Evolutionary conservation across 2,329 filamentous ascomycete species (phyloP), one percentile per base, ranked within the genome.

Genomic region (Apiospora koreana): DNA sequence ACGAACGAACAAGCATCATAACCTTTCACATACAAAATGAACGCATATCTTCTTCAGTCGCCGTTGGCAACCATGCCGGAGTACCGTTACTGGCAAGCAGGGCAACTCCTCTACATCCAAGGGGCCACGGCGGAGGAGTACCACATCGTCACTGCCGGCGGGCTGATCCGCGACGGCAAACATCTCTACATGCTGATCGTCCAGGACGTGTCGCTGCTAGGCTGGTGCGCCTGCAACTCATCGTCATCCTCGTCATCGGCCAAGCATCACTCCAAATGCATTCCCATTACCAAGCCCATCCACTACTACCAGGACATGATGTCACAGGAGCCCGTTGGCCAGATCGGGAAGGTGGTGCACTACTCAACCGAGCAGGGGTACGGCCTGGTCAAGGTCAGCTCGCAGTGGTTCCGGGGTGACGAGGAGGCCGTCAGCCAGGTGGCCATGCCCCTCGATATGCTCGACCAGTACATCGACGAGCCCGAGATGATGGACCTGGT

Each of bases 401-500:
- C 68, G n/a, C 67, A 66, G 58, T 68, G 58, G 68, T 66, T 70
- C 42, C 48, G 46, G 9, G 68, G 66, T 25, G 65, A 71, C 58
- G 65, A 71, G 43, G 69, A 71, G 58, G 68, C 62, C 31, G 41
- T 71, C 10, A 35, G 25, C 21, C 42, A 71, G 42, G 45, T 25
- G n/a, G 70, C 70, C n/a, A 46, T 72, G 5, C 66, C 68, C 10
- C 35, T 72, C 54, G 70, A 68, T 10, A n/a, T 50, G 12, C 46
- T 72, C 28, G 54, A 67, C 42, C 14, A 42, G 18, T 62, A 62
- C 41, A 35, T 71, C 45, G 71, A 72, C 68, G 54, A 68, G 45
- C 70, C 71, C 16, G 42, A 70, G 38, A 43, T 72, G 42, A 72
- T 69, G 68, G 69, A 71, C 45, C 68, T 72, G 65, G 68, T 72